Conservation (phyloP, 495 filamentous ascomycete species). For the Neurospora sp. region DNA sequence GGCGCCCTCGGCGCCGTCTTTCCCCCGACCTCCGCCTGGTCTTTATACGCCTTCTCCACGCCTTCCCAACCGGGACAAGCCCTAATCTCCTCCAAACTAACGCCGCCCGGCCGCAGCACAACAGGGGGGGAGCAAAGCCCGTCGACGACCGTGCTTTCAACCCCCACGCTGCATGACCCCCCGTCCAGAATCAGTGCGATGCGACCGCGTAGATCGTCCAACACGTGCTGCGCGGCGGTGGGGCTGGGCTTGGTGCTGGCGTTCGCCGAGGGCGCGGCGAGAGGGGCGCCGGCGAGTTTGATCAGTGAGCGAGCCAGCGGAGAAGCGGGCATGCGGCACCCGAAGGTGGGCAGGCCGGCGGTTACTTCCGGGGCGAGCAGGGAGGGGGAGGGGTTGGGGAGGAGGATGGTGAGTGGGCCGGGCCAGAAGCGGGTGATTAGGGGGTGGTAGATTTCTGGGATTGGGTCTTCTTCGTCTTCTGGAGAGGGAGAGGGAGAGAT, state of each 20-base stretch:
- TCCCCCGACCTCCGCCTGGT: slow-evolving; percentile 44
- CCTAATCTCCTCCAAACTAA: slow-evolving; percentile 76
- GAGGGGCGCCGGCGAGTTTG: slow-evolving; percentile 57
- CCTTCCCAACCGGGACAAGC: slow-evolving; percentile 70
- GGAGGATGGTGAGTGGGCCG: slow-evolving; percentile 83
- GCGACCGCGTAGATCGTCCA: slow-evolving; percentile 71
- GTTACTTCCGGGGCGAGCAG: slow-evolving; percentile 79
- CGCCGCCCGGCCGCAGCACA: slow-evolving; percentile 78
- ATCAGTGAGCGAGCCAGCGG: slow-evolving; percentile 81
- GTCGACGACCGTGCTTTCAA: slow-evolving; percentile 96
- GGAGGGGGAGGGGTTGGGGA: slow-evolving; percentile 63
- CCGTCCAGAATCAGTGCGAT: slow-evolving; percentile 89
- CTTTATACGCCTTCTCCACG: slow-evolving; percentile 64
- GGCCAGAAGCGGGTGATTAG: slow-evolving; percentile 87
- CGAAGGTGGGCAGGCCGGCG: slow-evolving; percentile 72
- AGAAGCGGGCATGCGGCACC: slow-evolving; percentile 77
- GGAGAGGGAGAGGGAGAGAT: slow-evolving; percentile 22
- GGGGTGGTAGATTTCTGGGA: slow-evolving; percentile 73
- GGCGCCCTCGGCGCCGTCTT: slow-evolving; percentile 62
- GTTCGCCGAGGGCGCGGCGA: slow-evolving; percentile 94
- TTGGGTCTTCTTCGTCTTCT: slow-evolving; percentile 27
- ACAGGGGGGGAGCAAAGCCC: slow-evolving; percentile 70
- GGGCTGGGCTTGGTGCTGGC: slow-evolving; percentile 86
- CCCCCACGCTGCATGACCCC: slow-evolving; percentile 72
- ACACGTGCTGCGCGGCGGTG: slow-evolving; percentile 80